Evolutionary conservation across 164 flowering plant species (phyloP), one percentile per base, ranked within the genome.

Genomic region (Annona cherimola): DNA sequence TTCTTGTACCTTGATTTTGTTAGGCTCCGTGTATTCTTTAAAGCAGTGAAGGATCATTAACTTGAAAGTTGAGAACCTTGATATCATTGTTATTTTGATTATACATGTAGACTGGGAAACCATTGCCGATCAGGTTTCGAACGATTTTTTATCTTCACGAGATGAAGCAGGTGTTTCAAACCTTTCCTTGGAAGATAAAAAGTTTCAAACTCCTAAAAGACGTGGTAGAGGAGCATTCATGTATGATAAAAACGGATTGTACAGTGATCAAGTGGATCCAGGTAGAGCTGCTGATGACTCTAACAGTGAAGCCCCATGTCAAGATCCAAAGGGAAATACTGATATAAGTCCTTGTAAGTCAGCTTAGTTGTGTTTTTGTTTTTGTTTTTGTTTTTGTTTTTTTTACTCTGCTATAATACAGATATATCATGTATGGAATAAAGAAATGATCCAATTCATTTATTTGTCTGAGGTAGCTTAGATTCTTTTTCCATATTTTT

Each of bases 211-310:
- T 39, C 82, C 89, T 61, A 90, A 85, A 76, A 81, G 91, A 45
- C 90, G 98, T 70, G 99, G 98, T 68, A 83, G 99, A 77, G 98
- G 99, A 69, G 80, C 93, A 42, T 93, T 95, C 70, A 80, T 95
- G 26, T 95, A 87, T 70, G 76, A 72, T 62, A 85, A 79, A 44
- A 75, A 84, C 57, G 86, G 88, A 57, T 63, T 95, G 75, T 86
- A 90, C 67, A 86, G 91, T 84, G 99, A 93, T 77, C 79, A 80
- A 66, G 73, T 78, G 65, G 54, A 78, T 66, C 81, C 79, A 73
- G 73, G 43, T n/a, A 68, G 81, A n/a, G 26, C 61, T n/a, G 42
- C n/a, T 68, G 78, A 72, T 72, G 73, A 74, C 45, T 41, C 76
- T 61, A 84, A 81, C 42, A 81, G 84, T 71, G 85, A 76, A 73